Evolutionary conservation across 2,329 filamentous ascomycete genomes (phyloP).

Genomic region (Fusarium sp.): DNA sequence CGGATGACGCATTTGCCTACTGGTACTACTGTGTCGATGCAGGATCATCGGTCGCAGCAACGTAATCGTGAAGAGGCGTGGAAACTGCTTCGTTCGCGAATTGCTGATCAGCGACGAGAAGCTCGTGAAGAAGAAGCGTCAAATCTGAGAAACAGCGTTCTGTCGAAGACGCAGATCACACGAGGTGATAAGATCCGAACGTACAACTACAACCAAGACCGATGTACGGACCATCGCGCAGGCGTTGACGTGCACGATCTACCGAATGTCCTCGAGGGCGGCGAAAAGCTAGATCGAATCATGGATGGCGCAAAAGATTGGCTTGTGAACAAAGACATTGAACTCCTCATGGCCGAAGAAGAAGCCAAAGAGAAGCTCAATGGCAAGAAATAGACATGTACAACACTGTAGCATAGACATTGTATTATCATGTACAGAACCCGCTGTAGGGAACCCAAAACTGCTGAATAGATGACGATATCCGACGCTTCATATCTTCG

Average conservation of each 20-base stretch:
- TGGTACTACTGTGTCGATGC: slow-evolving; percentile 87
- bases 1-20: slow-evolving; percentile 91
- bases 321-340: slow-evolving; percentile 79
- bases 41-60: slow-evolving; percentile 90
- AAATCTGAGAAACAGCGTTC: slow-evolving; percentile 77
- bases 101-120: slow-evolving; percentile 83
- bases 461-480: slow-evolving; percentile 1
- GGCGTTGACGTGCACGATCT: slow-evolving; percentile 83
- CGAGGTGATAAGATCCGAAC: slow-evolving; percentile 94
- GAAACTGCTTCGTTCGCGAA: slow-evolving; percentile 80
- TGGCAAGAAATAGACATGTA: slow-evolving; percentile 10
- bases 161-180: slow-evolving; percentile 83
- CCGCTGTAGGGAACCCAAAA: slow-evolving; percentile 13
- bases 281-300: slow-evolving; percentile 74
- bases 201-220: slow-evolving; percentile 80
- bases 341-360: slow-evolving; percentile 73
- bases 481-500: slow-evolving; percentile 20
- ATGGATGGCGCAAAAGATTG: slow-evolving; percentile 82
- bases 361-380: slow-evolving; percentile 48
- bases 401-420: slow-evolving; percentile 10
- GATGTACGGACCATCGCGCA: slow-evolving; percentile 89
- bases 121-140: slow-evolving; percentile 83
- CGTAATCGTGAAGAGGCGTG: slow-evolving; percentile 90
- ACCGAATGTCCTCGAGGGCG: slow-evolving; percentile 80
- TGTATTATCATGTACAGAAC: slow-evolving; percentile 32